These are phyloP conservation scores for Myxozyma udenii DNA, from an alignment of 805 yeast genomes.

Conservation along the genomic window DNA sequence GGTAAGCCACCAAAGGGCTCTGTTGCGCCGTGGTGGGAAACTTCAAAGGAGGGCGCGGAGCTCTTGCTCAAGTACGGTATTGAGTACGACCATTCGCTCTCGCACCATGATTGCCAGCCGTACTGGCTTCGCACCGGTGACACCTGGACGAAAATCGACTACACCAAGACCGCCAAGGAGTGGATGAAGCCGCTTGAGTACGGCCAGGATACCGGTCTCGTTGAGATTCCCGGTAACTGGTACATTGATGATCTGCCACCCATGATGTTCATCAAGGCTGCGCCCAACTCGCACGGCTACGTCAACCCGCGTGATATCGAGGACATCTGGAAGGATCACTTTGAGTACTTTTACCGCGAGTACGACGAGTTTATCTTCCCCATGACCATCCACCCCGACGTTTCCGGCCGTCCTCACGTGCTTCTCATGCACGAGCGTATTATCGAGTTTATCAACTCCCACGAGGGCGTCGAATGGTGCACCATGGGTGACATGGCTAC, in stretches of 20 bases:
- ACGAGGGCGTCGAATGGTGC: slow-evolving; percentile 44
- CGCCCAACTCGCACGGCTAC: slow-evolving; percentile 40
- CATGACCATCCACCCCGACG: slow-evolving; percentile 43
- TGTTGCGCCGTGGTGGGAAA: slow-evolving; percentile 45
- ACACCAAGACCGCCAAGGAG: slow-evolving; percentile 38
- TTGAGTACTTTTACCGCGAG: slow-evolving; percentile 42
- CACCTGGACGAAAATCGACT: slow-evolving; percentile 42
- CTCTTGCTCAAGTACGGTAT: slow-evolving; percentile 41
- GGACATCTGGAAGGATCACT: slow-evolving; percentile 43
- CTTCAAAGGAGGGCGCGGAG: slow-evolving; percentile 39
- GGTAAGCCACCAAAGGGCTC: slow-evolving; percentile 42
- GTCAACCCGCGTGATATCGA: slow-evolving; percentile 42
- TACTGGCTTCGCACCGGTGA: slow-evolving; percentile 43
- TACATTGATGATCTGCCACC: slow-evolving; percentile 43
- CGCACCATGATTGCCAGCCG: slow-evolving; percentile 41
- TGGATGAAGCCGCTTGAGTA: slow-evolving; percentile 42
- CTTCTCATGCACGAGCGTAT: slow-evolving; percentile 41
- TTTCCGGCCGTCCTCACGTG: slow-evolving; percentile 42
- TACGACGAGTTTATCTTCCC: slow-evolving; percentile 43
- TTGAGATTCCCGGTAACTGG: slow-evolving; percentile 43
- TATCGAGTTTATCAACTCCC: slow-evolving; percentile 40
- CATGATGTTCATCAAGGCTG: slow-evolving; percentile 42
- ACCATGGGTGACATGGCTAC: slow-evolving; percentile 41
- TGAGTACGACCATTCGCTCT: slow-evolving; percentile 42
- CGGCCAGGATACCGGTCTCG: slow-evolving; percentile 40